Evolutionary conservation across 768 basidiomycete species (phyloP), one percentile per base, ranked within the genome.

Genomic region (Tylopilus balloui): DNA sequence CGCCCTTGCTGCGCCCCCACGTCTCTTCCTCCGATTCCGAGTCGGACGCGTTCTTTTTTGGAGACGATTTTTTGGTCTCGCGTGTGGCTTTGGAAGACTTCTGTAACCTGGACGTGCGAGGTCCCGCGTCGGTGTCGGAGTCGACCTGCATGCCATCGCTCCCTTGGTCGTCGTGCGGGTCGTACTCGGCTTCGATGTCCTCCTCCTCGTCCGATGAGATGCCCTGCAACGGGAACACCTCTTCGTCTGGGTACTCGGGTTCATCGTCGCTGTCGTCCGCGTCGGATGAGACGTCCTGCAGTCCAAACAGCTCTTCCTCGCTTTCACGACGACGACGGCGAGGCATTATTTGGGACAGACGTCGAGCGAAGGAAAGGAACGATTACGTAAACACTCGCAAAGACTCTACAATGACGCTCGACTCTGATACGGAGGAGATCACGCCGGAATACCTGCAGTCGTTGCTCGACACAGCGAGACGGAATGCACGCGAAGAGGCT

Each of bases 1-100:
- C 84, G 34, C 81, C 75, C 67, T 84, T 85, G 53, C 81, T 79
- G 51, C 72, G 75, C 10, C 93, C 93, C 93, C 93, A 97, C 1
- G 78, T 79, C 66, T 79, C 80, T 50, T 79, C 79, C 43, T 78
- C 78, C 11, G 57, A 56, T 11, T 68, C 69, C 2, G 64, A 61
- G 38, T 57, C 61, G 25, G 56, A 57, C 5, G 56, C 5, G 12
- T 40, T 9, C 36, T 47, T 51, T 6, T 24, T 37, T 3, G 41
- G 32, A 15, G 43, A 24, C n/a, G 57, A 17, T 43, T 45, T 58
- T 28, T 58, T 60, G 28, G 47, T 31, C 34, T 52, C 53, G 39
- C 56, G 45, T 34, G 52, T 29, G 15, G 53, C 20, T 23, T 50
- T 51, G 20, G 52, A 47, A 24, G 40, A 9, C 23, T 56, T 54